Evolutionary conservation across 768 basidiomycete genomes (phyloP).

Genomic region (Leccinum boreale): DNA sequence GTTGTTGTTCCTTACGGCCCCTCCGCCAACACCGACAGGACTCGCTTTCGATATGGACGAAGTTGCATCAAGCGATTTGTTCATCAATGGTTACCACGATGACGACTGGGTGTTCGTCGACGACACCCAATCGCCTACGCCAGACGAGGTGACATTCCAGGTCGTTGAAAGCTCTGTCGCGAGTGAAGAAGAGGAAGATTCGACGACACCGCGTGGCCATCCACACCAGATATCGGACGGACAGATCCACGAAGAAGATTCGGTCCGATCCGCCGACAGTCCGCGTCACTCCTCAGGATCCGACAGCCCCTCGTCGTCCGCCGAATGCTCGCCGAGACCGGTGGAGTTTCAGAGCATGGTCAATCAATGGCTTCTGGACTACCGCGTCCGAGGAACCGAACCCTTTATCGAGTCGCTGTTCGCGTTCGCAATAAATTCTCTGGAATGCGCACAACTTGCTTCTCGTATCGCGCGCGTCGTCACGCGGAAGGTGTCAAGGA

Average conservation of each 20-base stretch:
- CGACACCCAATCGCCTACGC: neutral
- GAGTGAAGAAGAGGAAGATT: neutral
- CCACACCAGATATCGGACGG: neutral
- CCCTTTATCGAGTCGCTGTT: constrained; percentile 16
- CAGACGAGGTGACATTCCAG: neutral
- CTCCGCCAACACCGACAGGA: constrained; percentile 21
- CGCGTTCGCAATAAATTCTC: constrained; percentile 12
- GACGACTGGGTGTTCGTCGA: constrained; percentile 4
- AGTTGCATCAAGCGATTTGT: neutral
- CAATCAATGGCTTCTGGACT: constrained; percentile 22
- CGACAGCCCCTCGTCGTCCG: constrained; percentile 12
- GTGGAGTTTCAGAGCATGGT: constrained; percentile 14
- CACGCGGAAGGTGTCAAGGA: neutral
- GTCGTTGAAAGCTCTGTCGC: neutral
- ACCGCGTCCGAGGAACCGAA: constrained; percentile 14
- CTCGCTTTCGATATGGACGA: constrained; percentile 2
- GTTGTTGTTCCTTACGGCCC: constrained; percentile 3
- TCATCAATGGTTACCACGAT: neutral
- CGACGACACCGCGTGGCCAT: neutral
- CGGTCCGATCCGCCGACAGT: neutral
- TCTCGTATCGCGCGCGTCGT: constrained; percentile 16
- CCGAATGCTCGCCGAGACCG: neutral
- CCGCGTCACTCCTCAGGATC: constrained; percentile 7
- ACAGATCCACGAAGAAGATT: neutral
- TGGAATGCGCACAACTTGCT: constrained; percentile 11